A percentile compares a stretch with the other conserved stretches of the same genome.
Conservation (phyloP, 2,329 filamentous ascomycete species). For the Sclerotinia borealis region DNA sequence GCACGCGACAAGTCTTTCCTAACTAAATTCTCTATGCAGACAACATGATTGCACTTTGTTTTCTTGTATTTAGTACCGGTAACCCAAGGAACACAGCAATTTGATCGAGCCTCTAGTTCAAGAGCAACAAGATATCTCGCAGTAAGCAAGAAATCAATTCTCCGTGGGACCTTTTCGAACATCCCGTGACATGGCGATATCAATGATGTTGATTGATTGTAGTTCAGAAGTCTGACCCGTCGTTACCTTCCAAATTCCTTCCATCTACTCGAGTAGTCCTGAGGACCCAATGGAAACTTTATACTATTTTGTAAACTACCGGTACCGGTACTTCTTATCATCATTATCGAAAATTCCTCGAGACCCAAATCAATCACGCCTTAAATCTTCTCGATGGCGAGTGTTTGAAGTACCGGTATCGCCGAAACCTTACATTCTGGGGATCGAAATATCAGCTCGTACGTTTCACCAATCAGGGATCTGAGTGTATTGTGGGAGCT, state of each 20-base stretch:
- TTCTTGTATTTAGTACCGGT: too few relatives aligned
- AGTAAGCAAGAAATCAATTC: neutral
- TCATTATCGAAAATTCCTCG: too few relatives aligned
- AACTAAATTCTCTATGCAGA: too few relatives aligned
- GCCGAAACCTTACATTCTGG: neutral
- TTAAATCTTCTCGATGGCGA: conserved; percentile 3
- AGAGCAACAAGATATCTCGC: neutral
- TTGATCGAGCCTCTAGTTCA: too few relatives aligned
- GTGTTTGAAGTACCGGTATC: too few relatives aligned
- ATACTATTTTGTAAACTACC: neutral
- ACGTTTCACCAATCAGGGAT: conserved; percentile 2
- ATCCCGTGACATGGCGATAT: conserved; percentile 10
- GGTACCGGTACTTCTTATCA: neutral
- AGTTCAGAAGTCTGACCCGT: conserved; percentile 5
- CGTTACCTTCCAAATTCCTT: neutral
- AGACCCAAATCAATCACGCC: neutral
- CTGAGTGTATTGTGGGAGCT: neutral
- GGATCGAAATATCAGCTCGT: neutral
- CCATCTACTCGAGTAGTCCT: neutral
- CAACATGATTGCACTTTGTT: too few relatives aligned
- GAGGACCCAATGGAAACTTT: neutral
- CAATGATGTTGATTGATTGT: neutral
- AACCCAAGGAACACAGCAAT: too few relatives aligned
- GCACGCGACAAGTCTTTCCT: too few relatives aligned
- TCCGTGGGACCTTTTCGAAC: neutral